These are phyloP conservation scores for Spathaspora arborariae DNA, from an alignment of 805 yeast species.

Conservation along the genomic window DNA sequence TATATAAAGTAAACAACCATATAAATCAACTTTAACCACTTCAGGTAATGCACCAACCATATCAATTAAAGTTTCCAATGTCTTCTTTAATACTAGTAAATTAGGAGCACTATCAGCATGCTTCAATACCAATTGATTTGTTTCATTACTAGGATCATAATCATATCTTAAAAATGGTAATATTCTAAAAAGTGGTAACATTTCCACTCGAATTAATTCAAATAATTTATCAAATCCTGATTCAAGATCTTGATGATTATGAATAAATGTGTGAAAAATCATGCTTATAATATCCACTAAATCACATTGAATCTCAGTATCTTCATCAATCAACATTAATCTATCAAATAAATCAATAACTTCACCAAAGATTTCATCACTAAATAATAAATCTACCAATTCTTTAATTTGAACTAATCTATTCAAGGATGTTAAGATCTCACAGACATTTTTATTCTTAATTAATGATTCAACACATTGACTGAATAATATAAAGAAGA, in stretches of 20 bases:
- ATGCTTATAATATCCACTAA: slow-evolving; percentile 35
- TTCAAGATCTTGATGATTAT: slow-evolving; percentile 41
- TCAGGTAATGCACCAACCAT: slow-evolving; percentile 66
- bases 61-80: slow-evolving; percentile 50
- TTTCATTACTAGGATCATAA: slow-evolving; percentile 26
- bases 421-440: slow-evolving; percentile 44
- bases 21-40: slow-evolving; percentile 65
- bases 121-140: slow-evolving; percentile 23
- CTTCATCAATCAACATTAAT: slow-evolving; percentile 56
- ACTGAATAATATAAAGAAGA: slow-evolving; percentile 77
- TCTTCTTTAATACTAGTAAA: slow-evolving; percentile 42
- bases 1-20: slow-evolving; percentile 63
- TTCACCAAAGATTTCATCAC: slow-evolving; percentile 70
- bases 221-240: slow-evolving; percentile 73
- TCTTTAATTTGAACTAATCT: slow-evolving; percentile 55
- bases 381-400: slow-evolving; percentile 57
- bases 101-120: slow-evolving; percentile 34
- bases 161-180: slow-evolving; percentile 58
- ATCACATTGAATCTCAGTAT: slow-evolving; percentile 57
- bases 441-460: slow-evolving; percentile 41
- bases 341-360: slow-evolving; percentile 73
- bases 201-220: slow-evolving; percentile 69
- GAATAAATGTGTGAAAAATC: slow-evolving; percentile 25
- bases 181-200: slow-evolving; percentile 56
- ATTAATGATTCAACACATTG: slow-evolving; percentile 77